Evolutionary conservation across 148 eudicot species (phyloP).

Genomic region (Fagopyrum esculentum): DNA sequence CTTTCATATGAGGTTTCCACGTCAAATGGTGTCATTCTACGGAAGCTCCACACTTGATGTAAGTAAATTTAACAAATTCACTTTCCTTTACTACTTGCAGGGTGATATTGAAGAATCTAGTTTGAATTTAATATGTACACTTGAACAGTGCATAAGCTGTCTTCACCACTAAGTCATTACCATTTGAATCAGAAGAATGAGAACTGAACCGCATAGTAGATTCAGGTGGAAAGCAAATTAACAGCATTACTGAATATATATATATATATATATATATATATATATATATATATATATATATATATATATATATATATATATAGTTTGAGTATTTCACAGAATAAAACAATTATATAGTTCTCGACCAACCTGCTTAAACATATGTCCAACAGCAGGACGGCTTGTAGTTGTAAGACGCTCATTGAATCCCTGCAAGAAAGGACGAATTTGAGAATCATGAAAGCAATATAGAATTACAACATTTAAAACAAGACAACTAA

Average conservation of each 20-base stretch:
- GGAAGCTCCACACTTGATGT: neutral
- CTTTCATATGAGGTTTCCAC: neutral
- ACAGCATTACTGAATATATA: neutral
- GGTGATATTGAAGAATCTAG: neutral
- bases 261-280: neutral
- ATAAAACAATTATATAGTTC: neutral
- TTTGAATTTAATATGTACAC: neutral
- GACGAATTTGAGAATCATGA: constrained; percentile 10
- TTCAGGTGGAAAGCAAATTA: neutral
- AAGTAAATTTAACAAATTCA: neutral
- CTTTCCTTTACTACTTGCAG: neutral
- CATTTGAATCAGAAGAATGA: neutral
- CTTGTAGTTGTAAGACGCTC: constrained; percentile 90
- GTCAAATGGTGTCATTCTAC: neutral
- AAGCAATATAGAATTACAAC: neutral
- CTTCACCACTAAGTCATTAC: neutral
- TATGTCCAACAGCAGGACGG: constrained; percentile 88
- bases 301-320: neutral
- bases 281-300: neutral
- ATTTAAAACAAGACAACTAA: neutral
- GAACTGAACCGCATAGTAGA: neutral
- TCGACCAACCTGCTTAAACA: constrained; percentile 87
- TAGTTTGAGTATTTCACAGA: no score
- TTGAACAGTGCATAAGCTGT: neutral
- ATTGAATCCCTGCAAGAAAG: constrained; percentile 68